Evolutionary conservation across 805 yeast species (phyloP).

Genomic region (Ogataea parapolymorpha): DNA sequence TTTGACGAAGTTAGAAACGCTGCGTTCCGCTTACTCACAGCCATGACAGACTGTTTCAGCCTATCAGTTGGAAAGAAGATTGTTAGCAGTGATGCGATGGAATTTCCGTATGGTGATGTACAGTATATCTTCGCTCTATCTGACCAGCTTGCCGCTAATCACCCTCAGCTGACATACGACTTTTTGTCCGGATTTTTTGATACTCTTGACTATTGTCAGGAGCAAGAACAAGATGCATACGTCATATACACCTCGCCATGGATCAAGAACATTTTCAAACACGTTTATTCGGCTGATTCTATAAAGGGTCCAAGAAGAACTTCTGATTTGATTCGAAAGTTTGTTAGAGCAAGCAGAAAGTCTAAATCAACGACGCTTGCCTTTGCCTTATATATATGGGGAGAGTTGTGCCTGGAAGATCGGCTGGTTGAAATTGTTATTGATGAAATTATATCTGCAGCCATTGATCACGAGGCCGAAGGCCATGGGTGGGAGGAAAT

Average conservation of each 20-base stretch:
- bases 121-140: constrained; percentile 59
- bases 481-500: constrained; percentile 65
- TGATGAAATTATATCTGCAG: constrained; percentile 71
- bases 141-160: constrained; percentile 48
- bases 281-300: constrained; percentile 53
- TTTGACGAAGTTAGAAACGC: constrained; percentile 58
- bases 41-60: constrained; percentile 56
- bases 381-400: constrained; percentile 65
- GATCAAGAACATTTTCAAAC: constrained; percentile 61
- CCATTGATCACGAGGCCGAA: constrained; percentile 75
- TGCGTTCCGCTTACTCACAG: constrained; percentile 60
- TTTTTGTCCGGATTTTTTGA: constrained; percentile 49
- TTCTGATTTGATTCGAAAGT: constrained; percentile 56
- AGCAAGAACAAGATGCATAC: constrained; percentile 36
- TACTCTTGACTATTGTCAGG: constrained; percentile 43
- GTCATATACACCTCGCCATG: constrained; percentile 66
- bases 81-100: constrained; percentile 53
- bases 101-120: constrained; percentile 65
- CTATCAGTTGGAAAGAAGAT: constrained; percentile 57
- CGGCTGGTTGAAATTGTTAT: constrained; percentile 54
- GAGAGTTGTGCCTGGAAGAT: constrained; percentile 58
- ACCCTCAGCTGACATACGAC: constrained; percentile 60
- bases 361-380: constrained; percentile 48
- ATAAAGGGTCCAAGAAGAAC: constrained; percentile 59
- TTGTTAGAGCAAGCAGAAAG: constrained; percentile 54